These are phyloP conservation scores for Komagataella populi DNA, from an alignment of 805 yeast genomes.

Conservation along the genomic window DNA sequence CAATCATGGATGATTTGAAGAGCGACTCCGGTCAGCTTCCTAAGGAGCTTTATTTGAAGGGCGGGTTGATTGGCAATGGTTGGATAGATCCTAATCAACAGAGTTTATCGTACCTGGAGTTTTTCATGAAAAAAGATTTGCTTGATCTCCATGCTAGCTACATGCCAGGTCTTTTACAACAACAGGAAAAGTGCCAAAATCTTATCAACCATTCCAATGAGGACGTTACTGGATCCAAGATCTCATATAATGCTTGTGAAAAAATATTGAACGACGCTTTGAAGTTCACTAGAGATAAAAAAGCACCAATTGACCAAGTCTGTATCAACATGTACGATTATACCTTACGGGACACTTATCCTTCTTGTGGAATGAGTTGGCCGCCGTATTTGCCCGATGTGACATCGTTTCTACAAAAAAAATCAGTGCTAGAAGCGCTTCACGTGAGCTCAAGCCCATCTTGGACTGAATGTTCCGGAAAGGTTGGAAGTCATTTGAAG, in stretches of 20 bases:
- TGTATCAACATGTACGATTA: constrained; percentile 83
- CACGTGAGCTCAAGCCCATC: constrained; percentile 24
- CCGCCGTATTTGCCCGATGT: constrained; percentile 48
- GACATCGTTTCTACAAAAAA: constrained; percentile 31
- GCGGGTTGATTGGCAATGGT: constrained; percentile 79
- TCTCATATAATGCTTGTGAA: constrained; percentile 21
- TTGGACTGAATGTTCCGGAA: constrained; percentile 73
- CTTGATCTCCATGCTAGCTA: constrained; percentile 18
- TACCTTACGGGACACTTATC: constrained; percentile 55
- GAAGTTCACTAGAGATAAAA: constrained; percentile 13
- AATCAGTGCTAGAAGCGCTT: constrained; percentile 33
- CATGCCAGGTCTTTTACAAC: constrained; percentile 26
- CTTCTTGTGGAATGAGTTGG: constrained; percentile 90
- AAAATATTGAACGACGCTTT: constrained; percentile 26
- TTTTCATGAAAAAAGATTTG: constrained; percentile 37
- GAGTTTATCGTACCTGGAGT: constrained; percentile 69
- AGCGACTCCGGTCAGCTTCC: constrained; percentile 6
- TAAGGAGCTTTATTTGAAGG: constrained; percentile 32
- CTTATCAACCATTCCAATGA: constrained; percentile 20
- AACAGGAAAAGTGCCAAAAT: constrained; percentile 51
- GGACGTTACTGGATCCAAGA: constrained; percentile 8
- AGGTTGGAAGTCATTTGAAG: constrained; percentile 37
- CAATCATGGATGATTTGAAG: constrained; percentile 34
- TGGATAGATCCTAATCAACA: constrained; percentile 88
- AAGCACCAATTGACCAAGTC: constrained; percentile 21